These are phyloP conservation scores for Aquilaria yunnanensis DNA, from an alignment of 345 rosid genomes.

Conservation along the genomic window DNA sequence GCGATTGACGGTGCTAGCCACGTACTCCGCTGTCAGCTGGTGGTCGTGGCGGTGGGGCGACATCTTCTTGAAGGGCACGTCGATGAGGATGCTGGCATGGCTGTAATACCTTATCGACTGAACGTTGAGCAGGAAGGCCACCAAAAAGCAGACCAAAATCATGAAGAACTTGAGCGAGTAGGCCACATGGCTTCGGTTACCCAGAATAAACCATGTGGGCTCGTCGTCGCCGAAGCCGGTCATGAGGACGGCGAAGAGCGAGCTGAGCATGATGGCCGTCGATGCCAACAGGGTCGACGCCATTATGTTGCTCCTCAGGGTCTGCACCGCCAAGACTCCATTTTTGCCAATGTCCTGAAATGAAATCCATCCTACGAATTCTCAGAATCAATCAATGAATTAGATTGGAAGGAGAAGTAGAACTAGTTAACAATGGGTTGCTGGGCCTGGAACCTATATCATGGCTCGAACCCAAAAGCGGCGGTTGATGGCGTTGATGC, in stretches of 20 bases:
- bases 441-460: slow-evolving; percentile 60
- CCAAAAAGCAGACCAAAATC: slow-evolving; percentile 59
- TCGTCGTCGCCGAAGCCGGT: slow-evolving; percentile 18
- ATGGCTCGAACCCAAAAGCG: slow-evolving; percentile 85
- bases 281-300: slow-evolving; percentile 88
- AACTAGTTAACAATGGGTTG: background rate
- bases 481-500: slow-evolving; percentile 76
- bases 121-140: slow-evolving; percentile 60
- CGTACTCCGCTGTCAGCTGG: slow-evolving; percentile 49
- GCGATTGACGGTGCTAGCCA: slow-evolving; percentile 56
- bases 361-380: no score
- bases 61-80: slow-evolving; percentile 60
- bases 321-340: slow-evolving; percentile 90
- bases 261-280: slow-evolving; percentile 77
- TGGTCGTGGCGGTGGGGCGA: slow-evolving; percentile 21
- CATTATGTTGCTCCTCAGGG: slow-evolving; percentile 88
- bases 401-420: background rate
- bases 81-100: slow-evolving; percentile 83
- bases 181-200: slow-evolving; percentile 45
- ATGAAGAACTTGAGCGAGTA: slow-evolving; percentile 65
- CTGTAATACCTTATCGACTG: slow-evolving; percentile 85
- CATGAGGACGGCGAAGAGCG: slow-evolving; percentile 69
- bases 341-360: slow-evolving; percentile 55
- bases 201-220: slow-evolving; percentile 36
- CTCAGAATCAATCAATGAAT: background rate